Conservation (phyloP, 768 basidiomycete genomes). For the Pleurotus cornucopiae region DNA sequence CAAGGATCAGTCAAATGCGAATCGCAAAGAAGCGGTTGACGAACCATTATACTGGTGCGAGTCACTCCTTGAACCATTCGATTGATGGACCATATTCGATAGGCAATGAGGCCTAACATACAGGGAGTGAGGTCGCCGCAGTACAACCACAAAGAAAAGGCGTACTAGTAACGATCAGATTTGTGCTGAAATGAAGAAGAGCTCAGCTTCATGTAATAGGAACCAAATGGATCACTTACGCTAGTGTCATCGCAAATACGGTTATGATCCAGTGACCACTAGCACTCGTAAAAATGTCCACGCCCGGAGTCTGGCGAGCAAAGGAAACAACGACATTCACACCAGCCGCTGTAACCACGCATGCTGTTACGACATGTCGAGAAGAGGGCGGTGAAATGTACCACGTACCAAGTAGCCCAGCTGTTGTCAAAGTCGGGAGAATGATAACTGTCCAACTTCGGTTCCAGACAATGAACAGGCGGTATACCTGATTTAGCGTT, state of each 20-base stretch:
- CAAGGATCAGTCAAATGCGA: background rate
- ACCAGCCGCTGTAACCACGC: background rate
- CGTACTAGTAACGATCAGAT: background rate
- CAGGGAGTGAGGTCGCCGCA: background rate
- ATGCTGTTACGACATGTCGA: background rate
- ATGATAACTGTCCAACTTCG: conserved; percentile 4
- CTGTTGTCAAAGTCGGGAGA: conserved; percentile 1
- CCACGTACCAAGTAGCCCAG: conserved; percentile 2
- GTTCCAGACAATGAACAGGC: conserved; percentile 5
- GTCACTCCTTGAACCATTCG: background rate
- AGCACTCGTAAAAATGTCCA: conserved; percentile 5
- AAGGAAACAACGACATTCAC: conserved; percentile 1
- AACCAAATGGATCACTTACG: background rate
- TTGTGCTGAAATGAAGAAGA: background rate
- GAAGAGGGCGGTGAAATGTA: background rate
- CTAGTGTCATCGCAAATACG: conserved; percentile 1
- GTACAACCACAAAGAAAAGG: background rate
- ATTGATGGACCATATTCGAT: conserved; percentile 6
- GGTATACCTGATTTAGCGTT: background rate
- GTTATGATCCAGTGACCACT: conserved; percentile 4
- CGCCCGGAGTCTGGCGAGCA: background rate
- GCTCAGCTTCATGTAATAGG: background rate
- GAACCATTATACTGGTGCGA: conserved; percentile 1
- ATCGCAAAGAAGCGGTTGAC: background rate
- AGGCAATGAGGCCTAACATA: background rate